These are phyloP conservation scores for Cenococcum geophilum DNA, from an alignment of 495 filamentous ascomycete species.

Conservation along the genomic window DNA sequence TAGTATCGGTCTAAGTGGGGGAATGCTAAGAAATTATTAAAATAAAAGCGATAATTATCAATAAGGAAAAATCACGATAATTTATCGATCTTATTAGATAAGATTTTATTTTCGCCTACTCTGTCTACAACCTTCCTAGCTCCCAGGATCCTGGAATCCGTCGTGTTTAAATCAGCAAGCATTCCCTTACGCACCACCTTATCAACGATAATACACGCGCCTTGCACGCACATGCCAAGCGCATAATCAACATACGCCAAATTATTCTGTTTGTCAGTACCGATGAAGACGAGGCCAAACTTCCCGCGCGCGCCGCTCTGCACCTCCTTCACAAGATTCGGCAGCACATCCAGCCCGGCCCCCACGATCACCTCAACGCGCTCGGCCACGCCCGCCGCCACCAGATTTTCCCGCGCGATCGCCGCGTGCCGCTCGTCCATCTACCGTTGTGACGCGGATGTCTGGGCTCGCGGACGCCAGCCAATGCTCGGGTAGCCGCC, in stretches of 20 bases:
- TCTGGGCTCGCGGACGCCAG: constrained; percentile 27
- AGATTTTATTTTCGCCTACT: too few species aligned
- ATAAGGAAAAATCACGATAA: too few species aligned
- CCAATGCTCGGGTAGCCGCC: constrained; percentile 38
- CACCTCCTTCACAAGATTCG: constrained; percentile 33
- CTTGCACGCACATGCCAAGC: constrained; percentile 23
- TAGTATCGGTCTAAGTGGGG: too few species aligned
- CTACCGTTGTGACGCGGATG: constrained; percentile 31
- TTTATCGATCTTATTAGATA: too few species aligned
- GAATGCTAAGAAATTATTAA: too few species aligned
- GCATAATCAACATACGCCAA: constrained; percentile 35
- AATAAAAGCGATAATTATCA: too few species aligned
- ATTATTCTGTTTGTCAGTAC: constrained; percentile 40
- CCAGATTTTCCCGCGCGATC: constrained; percentile 32
- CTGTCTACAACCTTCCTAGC: constrained; percentile 41
- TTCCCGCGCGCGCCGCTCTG: constrained; percentile 30
- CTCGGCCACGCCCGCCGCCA: constrained; percentile 32
- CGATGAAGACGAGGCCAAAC: constrained; percentile 38
- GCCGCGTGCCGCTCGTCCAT: constrained; percentile 29
- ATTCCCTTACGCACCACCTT: constrained; percentile 38
- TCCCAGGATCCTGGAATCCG: constrained; percentile 25
- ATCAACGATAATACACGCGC: constrained; percentile 36
- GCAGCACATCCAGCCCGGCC: constrained; percentile 34
- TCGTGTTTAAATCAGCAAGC: constrained; percentile 26
- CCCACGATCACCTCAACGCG: constrained; percentile 34